phyloP scores from a whole-genome alignment of 2,329 filamentous ascomycete species.

The Clonostachys sp. region DNA sequence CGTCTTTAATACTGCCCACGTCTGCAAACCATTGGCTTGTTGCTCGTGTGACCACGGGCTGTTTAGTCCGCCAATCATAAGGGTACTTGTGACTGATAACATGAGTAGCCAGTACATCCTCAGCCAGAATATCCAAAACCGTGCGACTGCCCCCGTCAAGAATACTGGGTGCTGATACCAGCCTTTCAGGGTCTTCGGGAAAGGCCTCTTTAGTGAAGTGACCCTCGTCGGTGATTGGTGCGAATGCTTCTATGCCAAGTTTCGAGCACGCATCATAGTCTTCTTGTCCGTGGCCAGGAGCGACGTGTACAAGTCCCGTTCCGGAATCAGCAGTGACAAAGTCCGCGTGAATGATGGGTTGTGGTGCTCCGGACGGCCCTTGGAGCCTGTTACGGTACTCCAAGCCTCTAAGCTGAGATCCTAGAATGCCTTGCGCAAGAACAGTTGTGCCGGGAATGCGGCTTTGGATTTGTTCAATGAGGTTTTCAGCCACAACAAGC shows the following conservation, averaged over 20 bases:
- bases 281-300: slow-evolving; percentile 93
- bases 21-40: slow-evolving; percentile 99
- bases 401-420: slow-evolving; percentile 60
- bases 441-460: slow-evolving; percentile 47
- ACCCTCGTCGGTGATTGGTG: slow-evolving; percentile 80
- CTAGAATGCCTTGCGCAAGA: slow-evolving; percentile 52
- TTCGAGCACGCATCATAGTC: slow-evolving; percentile 81
- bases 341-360: slow-evolving; percentile 75
- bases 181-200: slow-evolving; percentile 58
- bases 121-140: slow-evolving; percentile 65
- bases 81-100: slow-evolving; percentile 87
- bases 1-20: slow-evolving; percentile 74
- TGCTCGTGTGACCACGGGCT: slow-evolving; percentile 83
- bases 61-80: slow-evolving; percentile 95
- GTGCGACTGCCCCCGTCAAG: slow-evolving; percentile 63
- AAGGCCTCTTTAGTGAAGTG: slow-evolving; percentile 77
- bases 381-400: slow-evolving; percentile 70
- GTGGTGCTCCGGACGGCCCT: slow-evolving; percentile 46
- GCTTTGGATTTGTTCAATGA: slow-evolving; percentile 55
- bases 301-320: slow-evolving; percentile 89
- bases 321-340: slow-evolving; percentile 91
- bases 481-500: slow-evolving; percentile 67
- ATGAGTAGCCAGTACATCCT: slow-evolving; percentile 64
- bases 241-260: slow-evolving; percentile 68
- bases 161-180: slow-evolving; percentile 67